phyloP scores from a whole-genome alignment of 768 basidiomycete genomes.

The Tulasnella sp. region DNA sequence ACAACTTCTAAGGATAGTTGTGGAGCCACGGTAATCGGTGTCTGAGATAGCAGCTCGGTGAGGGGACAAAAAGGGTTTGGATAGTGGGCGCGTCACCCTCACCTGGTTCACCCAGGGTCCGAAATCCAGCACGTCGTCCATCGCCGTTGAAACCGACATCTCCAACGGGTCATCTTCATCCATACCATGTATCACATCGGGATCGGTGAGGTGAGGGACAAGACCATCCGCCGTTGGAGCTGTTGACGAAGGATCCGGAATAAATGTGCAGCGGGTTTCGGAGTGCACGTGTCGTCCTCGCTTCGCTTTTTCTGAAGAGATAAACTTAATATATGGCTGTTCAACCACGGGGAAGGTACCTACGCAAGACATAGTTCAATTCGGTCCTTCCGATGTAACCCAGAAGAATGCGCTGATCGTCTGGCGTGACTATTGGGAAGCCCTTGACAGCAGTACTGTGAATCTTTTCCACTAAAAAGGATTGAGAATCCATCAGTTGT shows the following conservation, averaged over 20 bases:
- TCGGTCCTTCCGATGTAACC: slow-evolving; percentile 90
- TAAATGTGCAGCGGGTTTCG: slow-evolving; percentile 72
- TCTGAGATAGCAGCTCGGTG: slow-evolving; percentile 47
- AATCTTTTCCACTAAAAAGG: slow-evolving; percentile 59
- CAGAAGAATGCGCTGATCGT: slow-evolving; percentile 56
- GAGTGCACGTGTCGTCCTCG: slow-evolving; percentile 56
- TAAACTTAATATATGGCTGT: not conserved
- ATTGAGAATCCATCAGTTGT: not conserved
- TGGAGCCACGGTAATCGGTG: slow-evolving; percentile 87
- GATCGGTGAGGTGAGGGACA: slow-evolving; percentile 42
- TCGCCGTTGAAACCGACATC: slow-evolving; percentile 40
- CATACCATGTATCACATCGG: slow-evolving; percentile 40
- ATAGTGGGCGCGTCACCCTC: slow-evolving; percentile 30
- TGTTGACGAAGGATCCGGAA: slow-evolving; percentile 37
- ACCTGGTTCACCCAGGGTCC: slow-evolving; percentile 96
- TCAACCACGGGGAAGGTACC: slow-evolving; percentile 24
- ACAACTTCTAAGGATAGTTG: slow-evolving; percentile 92
- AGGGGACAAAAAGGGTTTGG: not conserved
- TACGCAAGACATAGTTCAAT: slow-evolving; percentile 80
- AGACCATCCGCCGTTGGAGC: slow-evolving; percentile 40
- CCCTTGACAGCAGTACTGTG: slow-evolving; percentile 76
- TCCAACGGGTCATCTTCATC: slow-evolving; percentile 68
- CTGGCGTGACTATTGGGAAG: slow-evolving; percentile 77
- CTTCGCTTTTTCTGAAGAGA: slow-evolving; percentile 55
- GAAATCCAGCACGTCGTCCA: slow-evolving; percentile 40